Conservation (phyloP, 306 rosid genomes). For the Styphnolobium japonicum region DNA sequence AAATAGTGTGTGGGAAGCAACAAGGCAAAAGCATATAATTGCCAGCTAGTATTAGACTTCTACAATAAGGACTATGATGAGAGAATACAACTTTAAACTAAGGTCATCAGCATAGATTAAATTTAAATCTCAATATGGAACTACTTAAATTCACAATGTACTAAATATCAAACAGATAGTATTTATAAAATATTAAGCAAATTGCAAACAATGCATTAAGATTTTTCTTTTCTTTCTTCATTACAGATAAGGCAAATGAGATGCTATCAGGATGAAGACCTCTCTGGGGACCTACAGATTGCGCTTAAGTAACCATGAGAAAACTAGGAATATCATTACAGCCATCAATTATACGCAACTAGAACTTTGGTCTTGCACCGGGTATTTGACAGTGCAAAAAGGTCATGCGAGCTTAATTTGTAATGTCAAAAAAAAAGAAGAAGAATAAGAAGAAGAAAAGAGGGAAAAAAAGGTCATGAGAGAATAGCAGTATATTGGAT, state of each 20-base stretch:
- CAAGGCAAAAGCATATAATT: no score
- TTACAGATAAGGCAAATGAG: neutral
- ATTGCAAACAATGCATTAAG: neutral
- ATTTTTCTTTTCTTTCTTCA: neutral
- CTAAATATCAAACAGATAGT: neutral
- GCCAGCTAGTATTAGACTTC: neutral
- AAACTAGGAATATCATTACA: neutral
- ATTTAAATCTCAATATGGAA: neutral
- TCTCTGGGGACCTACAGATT: neutral
- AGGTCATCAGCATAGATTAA: neutral
- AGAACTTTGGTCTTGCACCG: neutral
- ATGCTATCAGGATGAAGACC: neutral
- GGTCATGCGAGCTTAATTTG: neutral
- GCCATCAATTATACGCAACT: neutral
- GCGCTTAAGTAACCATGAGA: neutral
- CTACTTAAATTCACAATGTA: neutral
- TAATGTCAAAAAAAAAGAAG: neutral
- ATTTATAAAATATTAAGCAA: neutral
- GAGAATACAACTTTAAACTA: neutral
- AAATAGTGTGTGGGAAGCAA: no score
- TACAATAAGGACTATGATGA: neutral
- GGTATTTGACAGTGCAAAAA: neutral
- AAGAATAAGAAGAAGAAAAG: no score
- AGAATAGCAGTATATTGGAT: no score
- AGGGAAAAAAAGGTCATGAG: no score